Evolutionary conservation across 805 yeast genomes (phyloP).

Genomic region (Nakazawaea siamensis): DNA sequence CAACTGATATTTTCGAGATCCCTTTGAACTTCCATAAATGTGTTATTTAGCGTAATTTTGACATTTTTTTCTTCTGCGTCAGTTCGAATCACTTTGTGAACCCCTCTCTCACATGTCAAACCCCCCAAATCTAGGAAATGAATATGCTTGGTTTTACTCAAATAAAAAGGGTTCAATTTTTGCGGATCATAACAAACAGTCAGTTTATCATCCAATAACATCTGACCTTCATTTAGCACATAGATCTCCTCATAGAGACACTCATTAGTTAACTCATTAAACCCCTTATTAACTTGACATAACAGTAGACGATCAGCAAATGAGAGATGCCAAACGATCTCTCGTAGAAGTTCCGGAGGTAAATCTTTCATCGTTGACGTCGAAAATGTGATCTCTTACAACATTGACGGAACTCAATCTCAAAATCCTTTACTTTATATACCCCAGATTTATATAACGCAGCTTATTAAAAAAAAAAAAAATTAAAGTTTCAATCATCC

Average conservation of each 20-base stretch:
- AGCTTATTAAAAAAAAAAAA: no score
- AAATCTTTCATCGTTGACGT: no score
- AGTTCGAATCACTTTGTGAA: not conserved
- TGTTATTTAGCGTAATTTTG: no score
- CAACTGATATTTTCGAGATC: not conserved
- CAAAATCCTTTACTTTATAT: no score
- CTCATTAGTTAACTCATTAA: not conserved
- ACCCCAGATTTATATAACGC: no score
- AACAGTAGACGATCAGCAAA: constrained; percentile 3
- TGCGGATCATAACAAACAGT: constrained; percentile 2
- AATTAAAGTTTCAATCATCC: no score
- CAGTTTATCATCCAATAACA: not conserved
- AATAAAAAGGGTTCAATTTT: not conserved
- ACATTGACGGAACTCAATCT: no score
- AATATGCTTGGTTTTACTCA: not conserved
- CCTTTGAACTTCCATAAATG: not conserved
- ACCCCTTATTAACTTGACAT: not conserved
- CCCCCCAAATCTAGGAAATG: not conserved
- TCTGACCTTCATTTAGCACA: not conserved
- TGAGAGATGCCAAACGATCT: not conserved
- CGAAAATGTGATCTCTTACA: no score
- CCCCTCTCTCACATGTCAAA: not conserved
- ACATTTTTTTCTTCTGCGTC: not conserved
- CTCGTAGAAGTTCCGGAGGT: constrained; percentile 1
- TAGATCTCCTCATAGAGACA: not conserved